Base-by-base conservation (phyloP, 768 basidiomycete species). In the Lentinula sp. region DNA sequence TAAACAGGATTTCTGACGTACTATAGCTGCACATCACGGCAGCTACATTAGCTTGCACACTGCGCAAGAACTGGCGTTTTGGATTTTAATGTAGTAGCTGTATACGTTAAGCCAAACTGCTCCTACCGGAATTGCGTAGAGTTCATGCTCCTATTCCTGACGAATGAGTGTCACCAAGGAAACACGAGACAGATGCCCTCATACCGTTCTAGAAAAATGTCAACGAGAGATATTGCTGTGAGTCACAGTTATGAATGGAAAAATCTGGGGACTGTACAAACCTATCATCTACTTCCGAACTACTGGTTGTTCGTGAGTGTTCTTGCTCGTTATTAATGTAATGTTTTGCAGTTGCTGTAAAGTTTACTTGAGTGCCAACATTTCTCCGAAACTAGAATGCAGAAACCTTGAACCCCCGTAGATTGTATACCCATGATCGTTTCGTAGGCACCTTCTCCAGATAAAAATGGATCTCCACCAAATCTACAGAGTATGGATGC, bases 1-100 rank as follows among this genome's bases (percentile, higher is more conserved):
- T n/a, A 41, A 53, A 7, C 18, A 36, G 49, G 33, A 4, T 9
- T 15, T 15, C 15, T 20, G 12, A 51, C 37, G 2, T 28, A 61
- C 61, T 85, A 65, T 85, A 85, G 62, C 82, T 84, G 69, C 85
- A 87, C 85, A 87, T 87, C 59, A 88, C 78, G 4, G 84, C 69
- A 1, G 86, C 83, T 10, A 87, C 87, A 59, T 83, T 83, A 10
- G 87, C 87, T 69, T 82, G 80, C 3, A 88, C 82, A 18, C 82
- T 79, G 46, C 82, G 81, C 66, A 87, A 66, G 67, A 83, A 83
- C 74, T 78, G 54, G 15, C 37, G 28, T 49, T 23, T 42, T 16
- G 32, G 4, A 37, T 28, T 12, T 54, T 3, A 46, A 36, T 41
- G 16, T 20, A 9, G 16, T 9, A 32, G 12, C 10, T 36, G 36